Evolutionary conservation across 2,329 filamentous ascomycete species (phyloP).

Genomic region (Zymoseptoria passerinii): DNA sequence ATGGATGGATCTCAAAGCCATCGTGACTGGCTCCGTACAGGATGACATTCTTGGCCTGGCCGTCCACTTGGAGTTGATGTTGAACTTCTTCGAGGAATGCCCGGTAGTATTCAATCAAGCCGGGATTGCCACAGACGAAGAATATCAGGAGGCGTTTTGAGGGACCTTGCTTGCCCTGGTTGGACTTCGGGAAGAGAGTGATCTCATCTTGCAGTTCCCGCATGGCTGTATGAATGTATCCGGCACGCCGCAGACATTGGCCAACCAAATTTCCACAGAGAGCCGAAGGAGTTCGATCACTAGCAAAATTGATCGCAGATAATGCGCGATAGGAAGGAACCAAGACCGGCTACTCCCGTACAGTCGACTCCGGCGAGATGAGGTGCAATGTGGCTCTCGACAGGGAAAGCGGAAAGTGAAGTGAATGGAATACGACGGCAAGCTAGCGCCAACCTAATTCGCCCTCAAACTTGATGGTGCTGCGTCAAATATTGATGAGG

Average conservation of each 20-base stretch:
- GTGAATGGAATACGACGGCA: background rate
- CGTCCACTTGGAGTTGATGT: constrained; percentile 1
- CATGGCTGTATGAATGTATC: background rate
- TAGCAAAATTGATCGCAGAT: background rate
- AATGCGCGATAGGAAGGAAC: background rate
- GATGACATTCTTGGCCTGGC: constrained; percentile 24
- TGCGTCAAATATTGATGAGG: background rate
- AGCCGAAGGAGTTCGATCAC: background rate
- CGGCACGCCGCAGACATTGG: background rate
- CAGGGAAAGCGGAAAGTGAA: background rate
- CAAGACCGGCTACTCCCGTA: background rate
- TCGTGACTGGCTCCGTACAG: constrained; percentile 36
- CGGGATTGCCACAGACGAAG: constrained; percentile 70
- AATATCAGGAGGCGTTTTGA: constrained; percentile 47
- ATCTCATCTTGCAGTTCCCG: constrained; percentile 2
- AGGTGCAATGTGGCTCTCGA: background rate
- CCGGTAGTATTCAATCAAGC: constrained; percentile 64
- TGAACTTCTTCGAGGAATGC: constrained; percentile 56
- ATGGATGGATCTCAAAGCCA: constrained; percentile 34
- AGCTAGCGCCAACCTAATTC: background rate
- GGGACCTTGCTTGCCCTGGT: background rate
- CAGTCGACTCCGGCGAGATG: background rate
- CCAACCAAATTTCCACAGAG: background rate
- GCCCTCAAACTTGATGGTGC: background rate
- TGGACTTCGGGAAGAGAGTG: background rate